Evolutionary conservation across 768 basidiomycete species (phyloP).

Genomic region (Amanita pseudoporphyria): DNA sequence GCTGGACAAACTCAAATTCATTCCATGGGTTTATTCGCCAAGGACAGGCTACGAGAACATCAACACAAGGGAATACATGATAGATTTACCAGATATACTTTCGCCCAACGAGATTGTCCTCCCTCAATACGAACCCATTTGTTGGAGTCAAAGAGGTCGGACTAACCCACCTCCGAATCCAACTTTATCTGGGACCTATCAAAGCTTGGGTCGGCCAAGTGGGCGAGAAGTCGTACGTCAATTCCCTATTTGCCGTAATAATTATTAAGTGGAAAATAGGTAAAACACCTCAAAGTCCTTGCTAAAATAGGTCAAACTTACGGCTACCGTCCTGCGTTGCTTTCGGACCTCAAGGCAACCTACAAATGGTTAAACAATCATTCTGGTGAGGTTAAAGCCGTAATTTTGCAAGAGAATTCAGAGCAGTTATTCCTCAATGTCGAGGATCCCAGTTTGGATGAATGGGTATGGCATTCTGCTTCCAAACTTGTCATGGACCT

Average conservation of each 20-base stretch:
- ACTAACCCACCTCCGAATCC: slow-evolving; percentile 21
- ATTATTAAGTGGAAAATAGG: slow-evolving; percentile 17
- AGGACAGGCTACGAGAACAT: slow-evolving; percentile 12
- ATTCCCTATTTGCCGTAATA: not conserved
- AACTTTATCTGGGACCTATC: slow-evolving; percentile 20
- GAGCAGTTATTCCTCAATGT: slow-evolving; percentile 37
- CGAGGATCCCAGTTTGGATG: slow-evolving; percentile 23
- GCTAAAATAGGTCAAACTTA: slow-evolving; percentile 18
- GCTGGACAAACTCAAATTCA: too few species aligned
- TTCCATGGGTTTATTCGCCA: slow-evolving; percentile 23
- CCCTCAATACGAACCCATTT: slow-evolving; percentile 27
- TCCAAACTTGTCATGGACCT: slow-evolving; percentile 29
- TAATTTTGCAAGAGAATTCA: slow-evolving; percentile 13
- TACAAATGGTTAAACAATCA: slow-evolving; percentile 33
- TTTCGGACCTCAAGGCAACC: slow-evolving; percentile 30
- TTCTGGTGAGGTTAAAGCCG: slow-evolving; percentile 11
- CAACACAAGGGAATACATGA: slow-evolving; percentile 17
- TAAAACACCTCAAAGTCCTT: slow-evolving; percentile 30
- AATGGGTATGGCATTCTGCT: slow-evolving; percentile 31
- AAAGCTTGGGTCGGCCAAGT: slow-evolving; percentile 28
- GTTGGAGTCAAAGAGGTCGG: slow-evolving; percentile 39
- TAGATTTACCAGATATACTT: slow-evolving; percentile 20
- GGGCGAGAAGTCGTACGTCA: slow-evolving; percentile 33
- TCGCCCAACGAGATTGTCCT: slow-evolving; percentile 29
- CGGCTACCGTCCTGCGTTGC: slow-evolving; percentile 18